Evolutionary conservation across 2,329 filamentous ascomycete genomes (phyloP), one percentile per base, ranked within the genome.

Genomic region (Aspergillus neoniger): DNA sequence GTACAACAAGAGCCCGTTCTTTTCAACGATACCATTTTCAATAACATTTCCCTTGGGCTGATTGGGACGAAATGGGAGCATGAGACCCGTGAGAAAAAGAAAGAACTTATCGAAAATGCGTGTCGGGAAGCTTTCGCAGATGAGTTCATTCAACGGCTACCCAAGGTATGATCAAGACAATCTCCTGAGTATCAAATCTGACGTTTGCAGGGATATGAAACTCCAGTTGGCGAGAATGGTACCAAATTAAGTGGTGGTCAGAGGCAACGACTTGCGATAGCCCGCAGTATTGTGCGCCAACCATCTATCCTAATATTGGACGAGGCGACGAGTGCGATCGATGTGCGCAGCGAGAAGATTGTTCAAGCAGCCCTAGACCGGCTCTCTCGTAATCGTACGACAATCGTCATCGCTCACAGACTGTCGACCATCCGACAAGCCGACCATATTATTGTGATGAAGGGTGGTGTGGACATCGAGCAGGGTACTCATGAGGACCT

Each of bases 241-340:
- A 88, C 89, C 51, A 91, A 91, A 71, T 79, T 96, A 1, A 92
- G 89, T 10, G 90, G 91, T n/a, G 92, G 92, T 0, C 91, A 96
- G 72, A 85, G 91, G n/a, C 91, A 96, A 72, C 85, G 92, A 5
- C 83, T 96, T 23, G 88, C 90, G 2, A 92, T 92, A 63, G 90
- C 89, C 0, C 81, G 90, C 7, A 87, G 87, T 10, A 86, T 92
- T 28, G 81, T 92, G 56, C 85, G 88, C 49, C 79, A 86, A 54
- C 89, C 89, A 0, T 77, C 80, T 0, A 85, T 92, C 2, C 76
- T 92, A 3, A 83, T 92, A 5, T 79, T 95, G 7, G 90, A 95
- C 69, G 90, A 94, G 74, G 90, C 91, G 1, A 92, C 90, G 0
- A 89, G 86, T 59, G 87, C 89, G 14, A 82, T 86, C 39, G 84